Percentiles rank a stretch among this genome's conserved stretches.
These are phyloP conservation scores for Pseudonitzschia pungens DNA, from an alignment of 108 stramenopile species.

Conservation along the genomic window DNA sequence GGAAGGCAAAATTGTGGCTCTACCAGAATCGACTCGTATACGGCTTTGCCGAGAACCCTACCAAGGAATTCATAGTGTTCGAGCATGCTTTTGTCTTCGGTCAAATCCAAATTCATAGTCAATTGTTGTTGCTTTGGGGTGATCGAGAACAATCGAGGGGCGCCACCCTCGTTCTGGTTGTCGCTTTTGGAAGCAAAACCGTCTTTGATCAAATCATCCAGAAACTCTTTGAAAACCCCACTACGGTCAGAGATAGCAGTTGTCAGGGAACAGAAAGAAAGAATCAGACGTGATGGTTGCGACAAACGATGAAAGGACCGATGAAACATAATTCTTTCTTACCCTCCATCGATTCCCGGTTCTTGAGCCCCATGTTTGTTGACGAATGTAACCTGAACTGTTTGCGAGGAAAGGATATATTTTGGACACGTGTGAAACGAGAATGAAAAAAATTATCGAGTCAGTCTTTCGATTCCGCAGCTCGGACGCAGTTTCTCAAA, in stretches of 20 bases:
- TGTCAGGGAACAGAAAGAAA: too few relatives aligned
- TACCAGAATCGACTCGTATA: conserved; percentile 92
- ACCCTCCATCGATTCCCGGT: conserved; percentile 98
- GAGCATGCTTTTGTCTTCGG: conserved; percentile 34
- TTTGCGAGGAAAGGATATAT: background rate
- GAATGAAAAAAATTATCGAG: background rate
- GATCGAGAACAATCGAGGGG: conserved; percentile 64
- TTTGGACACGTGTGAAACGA: background rate
- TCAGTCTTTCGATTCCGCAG: background rate
- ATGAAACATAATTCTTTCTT: background rate
- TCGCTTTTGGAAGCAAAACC: conserved; percentile 52
- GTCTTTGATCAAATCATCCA: conserved; percentile 83
- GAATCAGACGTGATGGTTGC: background rate
- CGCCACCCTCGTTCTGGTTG: conserved; percentile 23
- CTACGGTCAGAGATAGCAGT: too few relatives aligned
- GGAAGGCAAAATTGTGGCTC: conserved; percentile 88
- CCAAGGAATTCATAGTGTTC: conserved; percentile 92
- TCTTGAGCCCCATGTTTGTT: conserved; percentile 92
- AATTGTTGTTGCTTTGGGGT: conserved; percentile 67
- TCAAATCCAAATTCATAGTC: conserved; percentile 56
- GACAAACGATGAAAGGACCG: background rate
- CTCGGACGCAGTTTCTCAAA: background rate
- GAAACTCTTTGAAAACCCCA: conserved; percentile 96
- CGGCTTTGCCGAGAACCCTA: conserved; percentile 92
- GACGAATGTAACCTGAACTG: conserved; percentile 90